Evolutionary conservation across 441 rosid species (phyloP).

Genomic region (Erodium trifolium): DNA sequence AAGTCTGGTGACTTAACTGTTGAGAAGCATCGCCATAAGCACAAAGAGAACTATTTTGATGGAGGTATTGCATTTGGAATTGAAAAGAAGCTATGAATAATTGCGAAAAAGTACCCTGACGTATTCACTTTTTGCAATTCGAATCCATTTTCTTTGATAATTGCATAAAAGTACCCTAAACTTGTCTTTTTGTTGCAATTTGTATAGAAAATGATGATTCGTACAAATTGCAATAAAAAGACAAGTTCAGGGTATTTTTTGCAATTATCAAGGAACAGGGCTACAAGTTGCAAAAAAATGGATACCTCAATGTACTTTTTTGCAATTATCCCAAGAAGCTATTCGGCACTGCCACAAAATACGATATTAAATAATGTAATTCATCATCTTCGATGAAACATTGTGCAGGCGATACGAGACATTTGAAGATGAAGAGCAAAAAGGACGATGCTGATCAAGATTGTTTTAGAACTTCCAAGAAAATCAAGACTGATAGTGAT

Average conservation of each 20-base stretch:
- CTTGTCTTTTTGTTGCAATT: too few species aligned
- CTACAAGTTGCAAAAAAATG: too few species aligned
- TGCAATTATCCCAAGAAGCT: background rate
- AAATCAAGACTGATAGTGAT: conserved; percentile 47
- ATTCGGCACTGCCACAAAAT: background rate
- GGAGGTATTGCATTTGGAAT: conserved; percentile 53
- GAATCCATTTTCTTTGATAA: too few species aligned
- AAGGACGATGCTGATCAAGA: conserved; percentile 40
- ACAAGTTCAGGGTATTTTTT: too few species aligned
- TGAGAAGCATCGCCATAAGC: conserved; percentile 48
- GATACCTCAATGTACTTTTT: too few species aligned
- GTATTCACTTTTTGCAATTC: too few species aligned
- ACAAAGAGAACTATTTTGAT: conserved; percentile 46
- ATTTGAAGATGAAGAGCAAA: conserved; percentile 50
- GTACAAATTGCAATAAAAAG: too few species aligned
- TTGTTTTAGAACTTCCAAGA: conserved; percentile 46
- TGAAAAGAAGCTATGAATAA: too few species aligned
- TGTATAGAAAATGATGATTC: too few species aligned
- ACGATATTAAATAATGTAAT: conserved; percentile 16
- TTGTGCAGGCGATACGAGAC: conserved; percentile 44
- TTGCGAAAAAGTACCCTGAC: too few species aligned
- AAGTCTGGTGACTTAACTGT: conserved; percentile 31
- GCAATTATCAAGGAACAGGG: too few species aligned
- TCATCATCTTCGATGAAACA: conserved; percentile 20
- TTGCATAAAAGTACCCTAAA: too few species aligned